These are phyloP conservation scores for Leishmania martiniquensis DNA, from an alignment of 208 protist genomes.

Conservation along the genomic window DNA sequence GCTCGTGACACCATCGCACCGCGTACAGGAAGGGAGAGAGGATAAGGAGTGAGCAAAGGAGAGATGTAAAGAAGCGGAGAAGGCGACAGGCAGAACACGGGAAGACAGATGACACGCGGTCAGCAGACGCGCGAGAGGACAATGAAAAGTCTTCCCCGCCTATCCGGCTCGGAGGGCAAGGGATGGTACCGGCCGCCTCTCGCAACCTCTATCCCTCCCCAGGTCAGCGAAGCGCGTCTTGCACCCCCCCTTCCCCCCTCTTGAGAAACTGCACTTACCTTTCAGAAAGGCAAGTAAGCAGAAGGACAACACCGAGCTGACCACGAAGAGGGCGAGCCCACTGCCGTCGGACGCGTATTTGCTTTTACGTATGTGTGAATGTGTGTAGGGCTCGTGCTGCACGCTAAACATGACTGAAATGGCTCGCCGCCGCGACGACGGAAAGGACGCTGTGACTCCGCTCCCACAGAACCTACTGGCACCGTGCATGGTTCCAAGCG, in stretches of 20 bases:
- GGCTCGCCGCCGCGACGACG: neutral
- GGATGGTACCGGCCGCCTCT: neutral
- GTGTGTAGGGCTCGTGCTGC: neutral
- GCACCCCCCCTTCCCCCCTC: too few relatives aligned
- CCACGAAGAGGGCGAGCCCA: neutral
- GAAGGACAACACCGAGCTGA: neutral
- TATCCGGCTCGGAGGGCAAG: neutral
- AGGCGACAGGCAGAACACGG: neutral
- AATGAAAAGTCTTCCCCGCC: neutral
- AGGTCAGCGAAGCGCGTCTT: neutral
- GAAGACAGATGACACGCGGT: neutral
- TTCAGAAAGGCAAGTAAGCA: neutral
- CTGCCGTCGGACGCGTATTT: neutral
- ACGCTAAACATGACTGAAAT: neutral
- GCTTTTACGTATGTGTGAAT: neutral
- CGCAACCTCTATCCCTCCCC: neutral
- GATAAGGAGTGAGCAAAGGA: neutral
- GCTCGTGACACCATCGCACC: neutral
- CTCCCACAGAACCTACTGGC: neutral
- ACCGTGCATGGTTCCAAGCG: neutral
- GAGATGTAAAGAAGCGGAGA: neutral
- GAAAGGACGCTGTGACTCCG: neutral
- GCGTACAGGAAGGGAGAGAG: neutral
- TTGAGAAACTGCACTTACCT: neutral
- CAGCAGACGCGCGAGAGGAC: neutral